Evolutionary conservation across 306 rosid genomes (phyloP), one percentile per base, ranked within the genome.

Genomic region (Rosa lucieae): DNA sequence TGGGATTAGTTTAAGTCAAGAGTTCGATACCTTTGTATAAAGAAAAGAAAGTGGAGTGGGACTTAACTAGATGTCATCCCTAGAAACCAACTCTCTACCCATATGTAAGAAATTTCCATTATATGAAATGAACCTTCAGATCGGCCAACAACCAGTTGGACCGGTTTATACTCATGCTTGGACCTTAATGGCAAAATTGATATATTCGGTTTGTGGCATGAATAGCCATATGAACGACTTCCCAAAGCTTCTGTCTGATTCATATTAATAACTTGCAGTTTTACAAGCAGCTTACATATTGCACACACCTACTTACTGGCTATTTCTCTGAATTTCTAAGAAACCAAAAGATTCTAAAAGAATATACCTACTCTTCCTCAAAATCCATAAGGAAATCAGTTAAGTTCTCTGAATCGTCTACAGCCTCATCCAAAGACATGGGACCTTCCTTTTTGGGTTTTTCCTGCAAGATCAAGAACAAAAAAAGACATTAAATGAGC

Each of bases 321-420:
- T 10, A 76, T 15, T 18, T 62, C 46, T 46, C 26, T 11, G 72
- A 76, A 76, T 7, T 52, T 63, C 79, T 18, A 76, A 20, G 10
- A 35, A 65, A 53, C 72, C 63, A 21, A 63, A 48, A 10, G 8
- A 21, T 32, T 21, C 51, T 29, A 2, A 21, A 21, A 67, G 18
- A 11, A 67, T 26, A 2, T 9, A 13, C 52, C 72, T 37, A 21
- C 32, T 81, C 97, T 86, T 90, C 97, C 72, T 89, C 95, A 77
- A 94, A 94, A 77, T 92, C 98, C 87, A 94, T 39, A 52, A 94
- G 97, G 81, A 94, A 92, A 87, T 94, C 97, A 74, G 98, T 94
- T 75, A 92, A 78, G 83, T 92, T 94, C 84, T 92, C 97, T 13
- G 97, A 91, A 44, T 94, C 97, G 8, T 81, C 95, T 58, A 91